Conservation (phyloP, 495 filamentous ascomycete genomes). For the Penicillium bovifimosum region DNA sequence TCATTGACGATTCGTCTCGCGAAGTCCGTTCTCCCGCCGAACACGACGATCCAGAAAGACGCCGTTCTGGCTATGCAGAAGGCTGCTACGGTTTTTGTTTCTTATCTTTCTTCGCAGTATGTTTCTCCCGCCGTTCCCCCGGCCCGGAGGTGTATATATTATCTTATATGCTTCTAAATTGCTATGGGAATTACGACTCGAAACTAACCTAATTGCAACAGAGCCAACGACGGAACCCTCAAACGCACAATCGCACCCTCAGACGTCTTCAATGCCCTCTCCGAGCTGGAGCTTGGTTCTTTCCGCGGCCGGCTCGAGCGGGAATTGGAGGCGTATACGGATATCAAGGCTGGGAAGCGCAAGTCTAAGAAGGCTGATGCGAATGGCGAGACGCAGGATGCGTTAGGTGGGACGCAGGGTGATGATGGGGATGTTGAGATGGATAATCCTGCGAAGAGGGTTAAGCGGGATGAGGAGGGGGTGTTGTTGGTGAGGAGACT, state of each 20-base stretch:
- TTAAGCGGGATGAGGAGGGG: slow-evolving; percentile 37
- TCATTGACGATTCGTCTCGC: slow-evolving; percentile 91
- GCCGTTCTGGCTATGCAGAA: slow-evolving; percentile 87
- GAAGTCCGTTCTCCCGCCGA: slow-evolving; percentile 93
- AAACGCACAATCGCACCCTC: slow-evolving; percentile 82
- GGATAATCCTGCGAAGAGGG: slow-evolving; percentile 40
- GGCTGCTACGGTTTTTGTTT: slow-evolving; percentile 91
- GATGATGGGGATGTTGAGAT: slow-evolving; percentile 44
- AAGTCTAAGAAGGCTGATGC: slow-evolving; percentile 52
- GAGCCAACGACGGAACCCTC: slow-evolving; percentile 71
- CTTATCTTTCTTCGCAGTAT: slow-evolving; percentile 79
- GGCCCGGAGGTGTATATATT: too few relatives aligned
- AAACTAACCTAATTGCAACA: slow-evolving; percentile 40
- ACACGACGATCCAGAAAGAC: slow-evolving; percentile 92
- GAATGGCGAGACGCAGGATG: slow-evolving; percentile 21
- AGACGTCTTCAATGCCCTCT: slow-evolving; percentile 78
- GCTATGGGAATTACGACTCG: too few relatives aligned
- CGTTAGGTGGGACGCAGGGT: slow-evolving; percentile 27
- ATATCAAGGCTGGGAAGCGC: slow-evolving; percentile 60
- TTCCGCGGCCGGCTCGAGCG: slow-evolving; percentile 61
- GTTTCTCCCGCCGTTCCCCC: slow-evolving; percentile 17
- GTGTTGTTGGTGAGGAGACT: slow-evolving; percentile 32
- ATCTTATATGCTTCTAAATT: too few relatives aligned
- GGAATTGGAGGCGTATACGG: slow-evolving; percentile 54
- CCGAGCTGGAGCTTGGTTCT: slow-evolving; percentile 75